Conservation (phyloP, 2,329 filamentous ascomycete genomes). For the Diaporthe humulicola region DNA sequence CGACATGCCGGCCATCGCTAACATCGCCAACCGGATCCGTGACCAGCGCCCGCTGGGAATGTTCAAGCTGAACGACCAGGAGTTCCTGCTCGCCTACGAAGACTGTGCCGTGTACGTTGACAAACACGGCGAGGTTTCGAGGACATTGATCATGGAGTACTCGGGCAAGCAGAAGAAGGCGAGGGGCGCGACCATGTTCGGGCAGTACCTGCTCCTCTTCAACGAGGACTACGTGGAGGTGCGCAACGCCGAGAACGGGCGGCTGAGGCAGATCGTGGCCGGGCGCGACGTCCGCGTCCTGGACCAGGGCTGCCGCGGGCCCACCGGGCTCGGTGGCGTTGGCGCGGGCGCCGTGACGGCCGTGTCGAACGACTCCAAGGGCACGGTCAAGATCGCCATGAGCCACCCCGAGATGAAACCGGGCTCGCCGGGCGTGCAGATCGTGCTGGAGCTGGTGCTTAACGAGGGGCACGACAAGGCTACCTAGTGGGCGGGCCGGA, state of each 20-base stretch:
- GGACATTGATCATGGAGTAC: constrained; percentile 97
- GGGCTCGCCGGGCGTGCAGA: constrained; percentile 76
- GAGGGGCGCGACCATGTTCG: constrained; percentile 87
- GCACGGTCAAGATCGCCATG: constrained; percentile 95
- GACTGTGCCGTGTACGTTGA: constrained; percentile 98
- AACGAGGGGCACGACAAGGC: constrained; percentile 83
- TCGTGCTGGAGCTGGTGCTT: constrained; percentile 91
- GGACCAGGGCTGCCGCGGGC: constrained; percentile 82
- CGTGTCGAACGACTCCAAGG: constrained; percentile 62
- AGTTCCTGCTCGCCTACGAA: constrained; percentile 94
- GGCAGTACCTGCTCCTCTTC: constrained; percentile 92
- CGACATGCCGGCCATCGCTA: constrained; percentile 81
- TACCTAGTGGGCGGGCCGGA: constrained; percentile 19
- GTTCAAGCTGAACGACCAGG: constrained; percentile 93
- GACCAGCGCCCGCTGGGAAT: constrained; percentile 91
- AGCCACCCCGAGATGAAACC: constrained; percentile 84
- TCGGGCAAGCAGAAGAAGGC: constrained; percentile 88
- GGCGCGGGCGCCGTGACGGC: constrained; percentile 38
- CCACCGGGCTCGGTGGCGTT: constrained; percentile 60
- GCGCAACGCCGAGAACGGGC: constrained; percentile 94
- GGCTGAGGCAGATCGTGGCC: constrained; percentile 92
- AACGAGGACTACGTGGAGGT: constrained; percentile 98
- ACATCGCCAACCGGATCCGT: constrained; percentile 86
- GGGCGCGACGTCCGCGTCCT: constrained; percentile 91
- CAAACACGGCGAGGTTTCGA: constrained; percentile 95